Base-by-base conservation (phyloP, 495 filamentous ascomycete genomes). In the Podospora didyma region DNA sequence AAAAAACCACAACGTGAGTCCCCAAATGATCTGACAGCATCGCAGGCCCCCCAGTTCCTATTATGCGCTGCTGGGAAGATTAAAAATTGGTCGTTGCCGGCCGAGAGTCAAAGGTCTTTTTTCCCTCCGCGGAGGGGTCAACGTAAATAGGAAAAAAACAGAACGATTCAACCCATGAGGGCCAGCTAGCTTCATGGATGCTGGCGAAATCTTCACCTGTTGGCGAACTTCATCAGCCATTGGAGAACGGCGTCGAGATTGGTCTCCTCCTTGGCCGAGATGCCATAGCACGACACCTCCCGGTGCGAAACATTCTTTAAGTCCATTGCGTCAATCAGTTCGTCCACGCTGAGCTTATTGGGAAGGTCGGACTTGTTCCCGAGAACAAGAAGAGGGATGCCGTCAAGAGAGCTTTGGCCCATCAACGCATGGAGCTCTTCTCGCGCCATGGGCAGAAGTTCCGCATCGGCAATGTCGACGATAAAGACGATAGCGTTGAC, bases 401-500 rank as follows among this genome's bases (percentile, higher is more conserved):
- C 89, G 48, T 89, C 89, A 39, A 98, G 80, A 19, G 86, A 87
- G 5, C 86, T 84, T 70, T 97, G 94, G 63, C 83, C 84, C 73
- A 97, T 87, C 50, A 98, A 76, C 9, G 87, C 77, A 71, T 97
- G 92, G 53, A 98, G 85, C 69, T 97, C 94, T 56, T 97, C 92
- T 50, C 86, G 87, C 21, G 94, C 94, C 56, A 89, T 83, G n/a
- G 90, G 89, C 37, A 97, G 74, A 6, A 91, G 86, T 26, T 82
- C 81, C 20, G 77, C 75, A 69, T 96, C 92, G 56, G 92, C 90
- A 50, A 92, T 90, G 67, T 96, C 92, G 54, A 74, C 51, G 72
- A 98, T 96, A 74, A 96, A 98, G 50, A 98, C 92, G 62, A 98
- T 97, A 59, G 94, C 94, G 73, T 96, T 96, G 60, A 97, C 94